These are phyloP conservation scores for Cantharellus anzutake DNA, from an alignment of 768 basidiomycete species.

Conservation along the genomic window DNA sequence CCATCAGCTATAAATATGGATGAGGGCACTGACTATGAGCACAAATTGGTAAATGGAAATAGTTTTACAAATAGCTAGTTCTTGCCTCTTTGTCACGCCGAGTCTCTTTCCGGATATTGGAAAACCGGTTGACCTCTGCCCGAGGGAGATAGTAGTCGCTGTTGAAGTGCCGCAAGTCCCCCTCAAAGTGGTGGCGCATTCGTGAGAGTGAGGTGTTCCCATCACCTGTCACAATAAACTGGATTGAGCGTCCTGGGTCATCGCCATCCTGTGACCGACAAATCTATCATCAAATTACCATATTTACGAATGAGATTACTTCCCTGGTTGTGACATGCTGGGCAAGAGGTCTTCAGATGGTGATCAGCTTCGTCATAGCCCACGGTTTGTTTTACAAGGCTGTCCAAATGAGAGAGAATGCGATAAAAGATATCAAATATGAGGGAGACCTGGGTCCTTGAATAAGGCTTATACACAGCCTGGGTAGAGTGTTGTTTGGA, in stretches of 20 bases:
- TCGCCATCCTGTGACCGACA: too few species aligned
- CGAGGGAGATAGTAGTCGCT: neutral
- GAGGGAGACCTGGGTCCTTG: conserved; percentile 12
- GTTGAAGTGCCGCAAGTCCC: neutral
- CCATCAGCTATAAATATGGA: too few species aligned
- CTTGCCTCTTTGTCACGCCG: too few species aligned
- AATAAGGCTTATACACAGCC: conserved; percentile 13
- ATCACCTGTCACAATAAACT: neutral
- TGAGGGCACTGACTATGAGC: too few species aligned
- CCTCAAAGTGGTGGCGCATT: neutral
- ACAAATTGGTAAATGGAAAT: too few species aligned
- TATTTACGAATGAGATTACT: neutral
- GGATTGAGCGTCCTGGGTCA: neutral
- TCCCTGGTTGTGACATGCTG: conserved; percentile 16
- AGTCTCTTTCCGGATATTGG: too few species aligned
- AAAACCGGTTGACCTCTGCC: neutral
- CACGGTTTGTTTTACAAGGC: conserved; percentile 13
- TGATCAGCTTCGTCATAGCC: conserved; percentile 17
- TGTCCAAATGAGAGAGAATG: conserved; percentile 12
- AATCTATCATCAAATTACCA: neutral
- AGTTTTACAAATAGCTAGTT: too few species aligned
- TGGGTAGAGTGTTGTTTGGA: conserved; percentile 2
- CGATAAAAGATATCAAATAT: conserved; percentile 21
- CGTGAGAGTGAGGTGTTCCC: neutral
- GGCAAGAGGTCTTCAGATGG: conserved; percentile 19